Percentiles rank a stretch among this genome's conserved stretches.
Conservation (phyloP, 1,139 yeast genomes). For the Debaryomyces subglobosus region DNA sequence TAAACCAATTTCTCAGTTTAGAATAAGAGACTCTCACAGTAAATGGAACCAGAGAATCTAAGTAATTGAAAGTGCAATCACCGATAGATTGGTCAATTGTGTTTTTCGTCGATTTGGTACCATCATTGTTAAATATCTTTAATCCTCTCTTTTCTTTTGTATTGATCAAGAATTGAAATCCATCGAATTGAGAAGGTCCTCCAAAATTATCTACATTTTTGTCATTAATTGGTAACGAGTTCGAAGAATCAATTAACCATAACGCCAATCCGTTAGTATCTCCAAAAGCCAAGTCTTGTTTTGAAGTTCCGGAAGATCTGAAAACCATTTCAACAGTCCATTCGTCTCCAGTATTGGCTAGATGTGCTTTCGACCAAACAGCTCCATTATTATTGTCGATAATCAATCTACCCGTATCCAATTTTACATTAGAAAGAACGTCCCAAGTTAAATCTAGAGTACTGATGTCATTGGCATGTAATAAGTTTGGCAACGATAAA, state of each 20-base stretch:
- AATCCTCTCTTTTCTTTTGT: constrained; percentile 52
- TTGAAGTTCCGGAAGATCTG: constrained; percentile 53
- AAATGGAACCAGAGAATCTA: constrained; percentile 69
- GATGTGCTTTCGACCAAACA: constrained; percentile 49
- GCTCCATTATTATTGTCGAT: constrained; percentile 43
- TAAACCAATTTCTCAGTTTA: constrained; percentile 43
- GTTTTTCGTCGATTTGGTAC: constrained; percentile 35
- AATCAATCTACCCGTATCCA: constrained; percentile 45
- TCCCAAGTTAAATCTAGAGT: constrained; percentile 35
- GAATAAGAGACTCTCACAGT: constrained; percentile 68
- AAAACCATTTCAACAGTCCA: constrained; percentile 67
- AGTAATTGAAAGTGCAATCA: constrained; percentile 59
- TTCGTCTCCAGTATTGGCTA: constrained; percentile 38
- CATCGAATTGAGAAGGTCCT: constrained; percentile 58
- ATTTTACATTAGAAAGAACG: constrained; percentile 26
- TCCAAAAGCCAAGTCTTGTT: constrained; percentile 28
- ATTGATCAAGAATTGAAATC: constrained; percentile 60
- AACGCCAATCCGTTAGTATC: constrained; percentile 52
- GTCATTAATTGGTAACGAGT: constrained; percentile 25
- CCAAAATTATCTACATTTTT: constrained; percentile 42
- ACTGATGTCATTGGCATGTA: constrained; percentile 23
- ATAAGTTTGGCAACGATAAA: constrained; percentile 38
- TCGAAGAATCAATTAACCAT: constrained; percentile 44
- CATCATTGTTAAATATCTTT: constrained; percentile 62
- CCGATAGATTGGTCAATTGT: constrained; percentile 46